Conservation (phyloP, 192 early-diverging fungal genomes). For the Mortierella claussenii region DNA sequence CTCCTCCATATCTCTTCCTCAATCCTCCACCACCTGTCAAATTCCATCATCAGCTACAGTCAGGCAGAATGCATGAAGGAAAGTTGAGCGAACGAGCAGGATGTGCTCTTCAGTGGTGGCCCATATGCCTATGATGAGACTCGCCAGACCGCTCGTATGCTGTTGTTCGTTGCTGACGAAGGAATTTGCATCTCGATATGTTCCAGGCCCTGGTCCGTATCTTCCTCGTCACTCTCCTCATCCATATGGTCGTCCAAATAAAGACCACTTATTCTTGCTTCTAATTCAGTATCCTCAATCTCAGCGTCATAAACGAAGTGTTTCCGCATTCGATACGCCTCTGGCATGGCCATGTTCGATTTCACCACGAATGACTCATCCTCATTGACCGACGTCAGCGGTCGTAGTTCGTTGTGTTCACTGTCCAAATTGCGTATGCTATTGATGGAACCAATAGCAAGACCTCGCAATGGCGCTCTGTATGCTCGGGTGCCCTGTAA, state of each 20-base stretch:
- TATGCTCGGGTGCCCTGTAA: constrained; percentile 4
- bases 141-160: too few relatives aligned
- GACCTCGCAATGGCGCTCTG: constrained; percentile 5
- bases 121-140: too few relatives aligned
- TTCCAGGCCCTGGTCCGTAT: neutral
- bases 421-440: constrained; percentile 32
- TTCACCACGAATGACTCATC: constrained; percentile 16
- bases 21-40: too few relatives aligned
- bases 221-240: neutral
- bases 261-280: neutral
- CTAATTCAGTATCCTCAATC: constrained; percentile 5
- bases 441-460: constrained; percentile 34
- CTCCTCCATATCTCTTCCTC: too few relatives aligned
- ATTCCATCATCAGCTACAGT: too few relatives aligned
- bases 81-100: too few relatives aligned
- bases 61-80: too few relatives aligned
- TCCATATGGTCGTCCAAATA: too few relatives aligned
- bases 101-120: too few relatives aligned
- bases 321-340: constrained; percentile 19
- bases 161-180: too few relatives aligned
- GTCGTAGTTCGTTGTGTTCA: constrained; percentile 18
- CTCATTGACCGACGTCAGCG: constrained; percentile 16
- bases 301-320: constrained; percentile 14
- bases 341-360: constrained; percentile 8
- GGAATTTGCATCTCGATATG: neutral